A percentile compares a stretch with the other conserved stretches of the same genome.
phyloP scores from a whole-genome alignment of 768 basidiomycete genomes.

The Boletales sp. region DNA sequence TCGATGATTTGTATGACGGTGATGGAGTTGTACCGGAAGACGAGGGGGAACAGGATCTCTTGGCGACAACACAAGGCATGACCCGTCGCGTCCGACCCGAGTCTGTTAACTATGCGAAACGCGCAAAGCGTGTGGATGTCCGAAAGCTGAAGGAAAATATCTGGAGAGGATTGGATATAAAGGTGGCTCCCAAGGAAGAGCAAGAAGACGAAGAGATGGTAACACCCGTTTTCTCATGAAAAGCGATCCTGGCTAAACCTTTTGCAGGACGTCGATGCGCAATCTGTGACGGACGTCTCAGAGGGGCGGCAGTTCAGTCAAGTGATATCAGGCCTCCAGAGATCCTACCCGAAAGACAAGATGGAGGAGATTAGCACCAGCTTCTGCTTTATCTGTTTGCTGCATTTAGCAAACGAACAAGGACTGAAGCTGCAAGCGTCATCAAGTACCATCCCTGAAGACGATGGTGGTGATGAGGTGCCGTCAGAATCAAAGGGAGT shows the following conservation, averaged over 20 bases:
- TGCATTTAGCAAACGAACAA: slow-evolving; percentile 96
- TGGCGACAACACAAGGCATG: slow-evolving; percentile 75
- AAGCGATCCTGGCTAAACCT: not conserved
- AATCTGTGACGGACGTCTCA: slow-evolving; percentile 53
- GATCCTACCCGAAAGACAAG: slow-evolving; percentile 86
- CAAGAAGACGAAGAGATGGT: slow-evolving; percentile 57
- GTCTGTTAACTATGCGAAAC: slow-evolving; percentile 89
- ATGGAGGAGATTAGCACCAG: slow-evolving; percentile 98
- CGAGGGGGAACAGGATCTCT: slow-evolving; percentile 80
- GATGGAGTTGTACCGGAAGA: slow-evolving; percentile 48
- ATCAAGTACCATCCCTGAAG: slow-evolving; percentile 32
- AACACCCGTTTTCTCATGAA: slow-evolving; percentile 8
- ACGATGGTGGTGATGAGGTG: slow-evolving; percentile 35
- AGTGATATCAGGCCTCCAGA: slow-evolving; percentile 79
- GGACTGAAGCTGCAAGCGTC: slow-evolving; percentile 77
- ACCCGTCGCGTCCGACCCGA: slow-evolving; percentile 81
- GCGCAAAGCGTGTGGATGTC: slow-evolving; percentile 95
- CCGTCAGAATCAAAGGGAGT: slow-evolving; percentile 33
- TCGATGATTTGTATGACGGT: slow-evolving; percentile 55
- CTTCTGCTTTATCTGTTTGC: slow-evolving; percentile 97
- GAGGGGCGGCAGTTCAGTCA: slow-evolving; percentile 71
- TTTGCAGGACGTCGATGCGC: slow-evolving; percentile 52
- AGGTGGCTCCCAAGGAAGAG: slow-evolving; percentile 38
- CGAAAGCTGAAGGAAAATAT: slow-evolving; percentile 97
- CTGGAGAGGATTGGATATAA: slow-evolving; percentile 88